Evolutionary conservation across 805 yeast genomes (phyloP).

Genomic region (Pichia eremophila): DNA sequence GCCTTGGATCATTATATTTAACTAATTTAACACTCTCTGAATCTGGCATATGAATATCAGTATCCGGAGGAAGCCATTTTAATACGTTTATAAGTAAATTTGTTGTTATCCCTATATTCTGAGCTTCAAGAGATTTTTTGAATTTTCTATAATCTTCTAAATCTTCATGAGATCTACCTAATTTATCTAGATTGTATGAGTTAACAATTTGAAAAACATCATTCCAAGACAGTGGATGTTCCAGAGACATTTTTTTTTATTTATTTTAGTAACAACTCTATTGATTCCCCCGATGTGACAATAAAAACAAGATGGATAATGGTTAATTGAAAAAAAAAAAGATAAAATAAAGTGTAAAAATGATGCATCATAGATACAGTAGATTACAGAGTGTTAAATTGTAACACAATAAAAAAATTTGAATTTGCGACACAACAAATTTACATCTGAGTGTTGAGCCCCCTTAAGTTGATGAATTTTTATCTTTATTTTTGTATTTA

Average conservation of each 20-base stretch:
- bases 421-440: no score
- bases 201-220: constrained; percentile 30
- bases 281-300: no score
- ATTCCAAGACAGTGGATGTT: constrained; percentile 39
- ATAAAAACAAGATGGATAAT: no score
- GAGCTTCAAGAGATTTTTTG: constrained; percentile 30
- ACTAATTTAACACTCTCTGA: constrained; percentile 11
- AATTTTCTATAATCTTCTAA: constrained; percentile 38
- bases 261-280: no score
- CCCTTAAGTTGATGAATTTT: no score
- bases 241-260: not conserved
- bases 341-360: no score
- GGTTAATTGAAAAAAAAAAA: no score
- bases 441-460: no score
- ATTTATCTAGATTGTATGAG: constrained; percentile 33
- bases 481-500: no score
- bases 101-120: constrained; percentile 35
- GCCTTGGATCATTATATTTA: constrained; percentile 26
- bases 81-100: constrained; percentile 40
- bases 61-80: constrained; percentile 36
- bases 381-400: not conserved
- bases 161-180: constrained; percentile 39
- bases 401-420: not conserved
- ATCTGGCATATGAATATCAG: constrained; percentile 1
- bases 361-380: no score